phyloP scores from a whole-genome alignment of 257 asterid genomes.

The Voacanga thouarsii region DNA sequence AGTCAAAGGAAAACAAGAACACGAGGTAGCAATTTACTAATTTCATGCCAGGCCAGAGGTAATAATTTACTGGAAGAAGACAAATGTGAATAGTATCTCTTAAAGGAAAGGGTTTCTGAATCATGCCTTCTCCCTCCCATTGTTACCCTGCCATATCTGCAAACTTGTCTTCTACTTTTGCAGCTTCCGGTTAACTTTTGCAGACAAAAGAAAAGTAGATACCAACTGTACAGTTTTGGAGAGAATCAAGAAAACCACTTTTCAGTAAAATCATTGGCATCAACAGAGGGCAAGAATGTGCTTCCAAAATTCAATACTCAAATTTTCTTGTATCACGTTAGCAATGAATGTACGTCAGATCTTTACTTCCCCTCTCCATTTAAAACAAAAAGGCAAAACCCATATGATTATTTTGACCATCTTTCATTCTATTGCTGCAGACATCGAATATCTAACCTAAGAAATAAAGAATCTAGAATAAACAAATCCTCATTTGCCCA shows the following conservation, averaged over 20 bases:
- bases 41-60: conserved; percentile 14
- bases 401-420: conserved; percentile 45
- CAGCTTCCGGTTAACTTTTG: conserved; percentile 14
- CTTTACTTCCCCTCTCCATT: conserved; percentile 37
- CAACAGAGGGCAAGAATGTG: conserved; percentile 18
- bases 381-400: conserved; percentile 30
- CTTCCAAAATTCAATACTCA: conserved; percentile 19
- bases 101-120: conserved; percentile 20
- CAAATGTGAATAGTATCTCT: conserved; percentile 24
- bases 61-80: conserved; percentile 18
- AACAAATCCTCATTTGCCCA: conserved; percentile 30
- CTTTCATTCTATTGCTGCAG: conserved; percentile 33
- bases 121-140: conserved; percentile 19
- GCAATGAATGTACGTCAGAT: conserved; percentile 56
- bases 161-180: conserved; percentile 36
- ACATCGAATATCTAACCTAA: conserved; percentile 43
- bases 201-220: conserved; percentile 20
- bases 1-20: conserved; percentile 3
- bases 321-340: conserved; percentile 42
- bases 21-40: not conserved
- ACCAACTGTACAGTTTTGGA: conserved; percentile 16
- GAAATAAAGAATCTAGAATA: conserved; percentile 54
- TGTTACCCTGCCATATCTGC: conserved; percentile 30
- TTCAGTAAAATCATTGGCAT: conserved; percentile 65
- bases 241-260: conserved; percentile 48